Base-by-base conservation (phyloP, 2,329 filamentous ascomycete genomes). In the Emmonsia crescens region DNA sequence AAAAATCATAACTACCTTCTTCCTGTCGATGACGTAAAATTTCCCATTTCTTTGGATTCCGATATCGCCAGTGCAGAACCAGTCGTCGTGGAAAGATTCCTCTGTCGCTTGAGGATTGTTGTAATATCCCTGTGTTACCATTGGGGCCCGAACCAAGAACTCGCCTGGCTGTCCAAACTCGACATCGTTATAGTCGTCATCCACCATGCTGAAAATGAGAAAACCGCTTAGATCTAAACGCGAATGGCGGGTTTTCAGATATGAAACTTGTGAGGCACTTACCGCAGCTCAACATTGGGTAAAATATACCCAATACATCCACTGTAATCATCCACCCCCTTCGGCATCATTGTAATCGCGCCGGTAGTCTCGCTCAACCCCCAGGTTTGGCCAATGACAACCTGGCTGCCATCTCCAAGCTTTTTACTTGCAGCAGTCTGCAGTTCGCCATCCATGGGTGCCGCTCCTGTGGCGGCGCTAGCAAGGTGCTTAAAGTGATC, bases 11-110 rank as follows among this genome's bases (percentile, higher is more conserved):
- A 49, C 10, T 38, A 52, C 59, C 59, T 60, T 60, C 24, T 60
- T 60, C 38, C 59, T 49, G 48, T 60, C 59, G n/a, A 52, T 27
- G n/a, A 60, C 21, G 44, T 52, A 60, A 21, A 60, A 52, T 44
- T 52, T 40, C 4, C 59, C 59, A 33, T 60, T 42, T 29, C 31
- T 44, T 24, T 55, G 40, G 4, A 49, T 29, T n/a, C 48, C 59
- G 16, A 60, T 52, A n/a, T 60, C 59, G 1, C 59, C 59, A 46
- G 59, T 60, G 49, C 46, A 55, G 36, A 60, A 60, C 59, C 59
- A 60, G 19, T 49, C 59, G 8, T 60, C 59, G 16, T 60, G 46
- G 38, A 60, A 60, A 52, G 59, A 10, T 19, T 49, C 33, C 14
- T 49, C 31, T 2, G 59, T 60, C 9, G 46, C 59, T 55, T 52